Evolutionary conservation across 768 basidiomycete species (phyloP).

Genomic region (Crucibulum laeve): DNA sequence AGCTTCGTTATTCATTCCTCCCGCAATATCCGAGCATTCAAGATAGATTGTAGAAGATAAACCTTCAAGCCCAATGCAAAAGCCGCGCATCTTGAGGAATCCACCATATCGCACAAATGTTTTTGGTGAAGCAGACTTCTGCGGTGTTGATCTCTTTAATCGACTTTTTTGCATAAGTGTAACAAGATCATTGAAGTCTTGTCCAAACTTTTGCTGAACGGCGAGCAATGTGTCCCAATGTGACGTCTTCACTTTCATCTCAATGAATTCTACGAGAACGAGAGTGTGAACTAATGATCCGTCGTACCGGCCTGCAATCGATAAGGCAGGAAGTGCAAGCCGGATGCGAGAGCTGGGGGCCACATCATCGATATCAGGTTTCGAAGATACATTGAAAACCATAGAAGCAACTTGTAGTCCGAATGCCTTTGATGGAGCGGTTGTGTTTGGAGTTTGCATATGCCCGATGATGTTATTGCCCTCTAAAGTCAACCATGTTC

Average conservation of each 20-base stretch:
- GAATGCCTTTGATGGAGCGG: conserved; percentile 39
- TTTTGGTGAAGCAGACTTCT: background rate
- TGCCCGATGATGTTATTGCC: conserved; percentile 46
- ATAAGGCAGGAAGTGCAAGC: conserved; percentile 61
- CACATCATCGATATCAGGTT: conserved; percentile 29
- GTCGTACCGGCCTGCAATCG: conserved; percentile 56
- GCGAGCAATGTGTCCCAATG: conserved; percentile 81
- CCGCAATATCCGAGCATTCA: conserved; percentile 72
- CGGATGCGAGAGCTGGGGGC: conserved; percentile 48
- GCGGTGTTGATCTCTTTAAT: conserved; percentile 11
- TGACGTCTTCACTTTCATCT: conserved; percentile 71
- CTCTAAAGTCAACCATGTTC: conserved; percentile 83
- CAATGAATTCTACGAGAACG: conserved; percentile 63
- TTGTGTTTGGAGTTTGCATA: conserved; percentile 32
- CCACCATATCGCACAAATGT: conserved; percentile 36
- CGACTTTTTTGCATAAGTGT: conserved; percentile 62
- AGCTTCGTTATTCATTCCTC: conserved; percentile 45
- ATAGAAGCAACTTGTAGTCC: conserved; percentile 66
- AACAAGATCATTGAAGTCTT: conserved; percentile 82
- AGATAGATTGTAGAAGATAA: conserved; percentile 67
- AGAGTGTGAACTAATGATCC: conserved; percentile 45
- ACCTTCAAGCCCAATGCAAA: conserved; percentile 76
- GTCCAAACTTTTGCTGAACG: conserved; percentile 86
- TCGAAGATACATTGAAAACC: conserved; percentile 53
- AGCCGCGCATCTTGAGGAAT: conserved; percentile 69